Base-by-base conservation (phyloP, 2,329 filamentous ascomycete genomes). In the Madurella mycetomatis region DNA sequence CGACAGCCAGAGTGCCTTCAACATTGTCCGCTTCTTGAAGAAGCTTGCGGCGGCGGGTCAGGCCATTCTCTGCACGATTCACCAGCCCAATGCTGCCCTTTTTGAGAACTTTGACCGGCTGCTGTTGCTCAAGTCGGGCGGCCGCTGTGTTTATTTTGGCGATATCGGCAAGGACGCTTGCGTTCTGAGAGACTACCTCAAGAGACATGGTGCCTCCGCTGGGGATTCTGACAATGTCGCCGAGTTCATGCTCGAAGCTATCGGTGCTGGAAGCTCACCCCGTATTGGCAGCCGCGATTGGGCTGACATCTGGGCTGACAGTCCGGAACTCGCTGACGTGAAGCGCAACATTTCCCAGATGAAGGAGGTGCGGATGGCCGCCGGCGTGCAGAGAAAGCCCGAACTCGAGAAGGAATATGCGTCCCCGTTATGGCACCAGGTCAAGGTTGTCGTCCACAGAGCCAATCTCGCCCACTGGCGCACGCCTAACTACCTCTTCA, bases 61-160 rank as follows among this genome's bases (percentile, higher is more conserved):
- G 67, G 90, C 90, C 9, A 90, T 95, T 62, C 79, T 95, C 3
- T 95, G 90, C 72, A 95, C 91, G 0, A 95, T 95, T 59, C 91
- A 95, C 69, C 91, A 95, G 68, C 90, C 91, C 1, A 92, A 91
- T 61, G 88, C 88, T 15, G 85, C 88, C 0, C 77, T 95, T 0
- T 95, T 96, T 62, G 88, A 94, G 69, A 87, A 91, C 69, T 96
- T 95, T 61, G 90, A 95, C 67, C 82, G 90, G 12, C 78, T 96
- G 1, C 74, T 95, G 5, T 78, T 95, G 2, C 78, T 95, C 2
- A 84, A 92, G 70, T 80, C 82, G 41, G 90, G 90, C 56, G 90
- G 90, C 4, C 80, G 85, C 51, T 88, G 87, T 45, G 88, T 95
- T 47, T 95, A 95, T 73, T 92, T 94, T 65, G 90, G 90, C 17